These are phyloP conservation scores for Cystobasidiaceae sp. DNA, from an alignment of 1,284 basidiomycete species.

Conservation along the genomic window DNA sequence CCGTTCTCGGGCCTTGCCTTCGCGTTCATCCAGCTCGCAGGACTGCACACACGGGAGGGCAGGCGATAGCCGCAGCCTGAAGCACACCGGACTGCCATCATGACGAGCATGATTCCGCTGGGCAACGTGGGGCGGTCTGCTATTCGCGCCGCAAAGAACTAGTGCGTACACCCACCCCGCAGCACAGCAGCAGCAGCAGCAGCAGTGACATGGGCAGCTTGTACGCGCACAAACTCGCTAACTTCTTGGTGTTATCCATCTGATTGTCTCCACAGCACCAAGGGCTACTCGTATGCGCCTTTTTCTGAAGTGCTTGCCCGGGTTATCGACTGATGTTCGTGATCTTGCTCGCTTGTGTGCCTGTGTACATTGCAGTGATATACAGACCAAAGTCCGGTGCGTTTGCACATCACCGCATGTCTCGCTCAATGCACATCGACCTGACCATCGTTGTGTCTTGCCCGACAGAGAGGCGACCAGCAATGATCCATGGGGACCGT, in stretches of 20 bases:
- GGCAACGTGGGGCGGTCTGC: neutral
- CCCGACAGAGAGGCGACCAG: slow-evolving; percentile 90
- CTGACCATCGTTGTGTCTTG: neutral
- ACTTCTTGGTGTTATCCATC: too few relatives aligned
- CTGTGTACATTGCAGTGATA: neutral
- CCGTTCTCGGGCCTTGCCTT: too few relatives aligned
- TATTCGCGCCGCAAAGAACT: neutral
- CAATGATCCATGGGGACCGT: slow-evolving; percentile 99
- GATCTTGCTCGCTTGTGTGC: neutral
- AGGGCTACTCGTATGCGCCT: slow-evolving; percentile 74
- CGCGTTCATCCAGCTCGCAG: too few relatives aligned
- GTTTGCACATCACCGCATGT: neutral
- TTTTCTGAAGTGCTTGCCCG: slow-evolving; percentile 36
- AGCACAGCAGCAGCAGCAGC: neutral
- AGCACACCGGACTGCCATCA: too few relatives aligned
- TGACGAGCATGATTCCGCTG: neutral
- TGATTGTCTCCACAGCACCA: slow-evolving; percentile 53
- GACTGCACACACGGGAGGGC: too few relatives aligned
- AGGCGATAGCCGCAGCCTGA: too few relatives aligned
- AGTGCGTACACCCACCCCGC: neutral
- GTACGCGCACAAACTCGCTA: too few relatives aligned
- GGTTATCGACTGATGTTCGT: too few relatives aligned
- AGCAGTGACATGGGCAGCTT: neutral
- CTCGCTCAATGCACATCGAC: slow-evolving; percentile 3
- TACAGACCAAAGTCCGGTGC: neutral